Conservation (phyloP, 768 basidiomycete species). For the Mycena polygramma region DNA sequence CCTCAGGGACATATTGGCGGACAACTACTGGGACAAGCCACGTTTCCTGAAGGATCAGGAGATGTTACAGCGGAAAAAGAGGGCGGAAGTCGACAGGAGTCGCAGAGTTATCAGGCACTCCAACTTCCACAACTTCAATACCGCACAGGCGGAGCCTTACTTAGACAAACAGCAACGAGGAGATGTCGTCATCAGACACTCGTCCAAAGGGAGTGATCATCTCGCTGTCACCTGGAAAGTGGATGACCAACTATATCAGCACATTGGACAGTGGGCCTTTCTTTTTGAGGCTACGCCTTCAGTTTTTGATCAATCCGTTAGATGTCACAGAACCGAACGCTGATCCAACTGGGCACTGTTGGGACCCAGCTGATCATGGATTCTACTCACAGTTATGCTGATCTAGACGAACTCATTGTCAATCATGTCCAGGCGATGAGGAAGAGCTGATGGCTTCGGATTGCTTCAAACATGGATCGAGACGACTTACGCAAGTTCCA, state of each 20-base stretch:
- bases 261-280: conserved; percentile 77
- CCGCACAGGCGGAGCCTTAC: conserved; percentile 88
- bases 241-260: conserved; percentile 94
- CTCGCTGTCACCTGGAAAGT: conserved; percentile 99
- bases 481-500: conserved; percentile 82
- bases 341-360: conserved; percentile 75
- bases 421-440: conserved; percentile 95
- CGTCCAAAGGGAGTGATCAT: conserved; percentile 93
- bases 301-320: conserved; percentile 44
- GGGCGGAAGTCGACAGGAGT: conserved; percentile 82
- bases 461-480: conserved; percentile 88
- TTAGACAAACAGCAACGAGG: conserved; percentile 93
- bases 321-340: conserved; percentile 88
- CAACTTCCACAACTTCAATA: conserved; percentile 96
- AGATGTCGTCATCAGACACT: conserved; percentile 96
- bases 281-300: background rate
- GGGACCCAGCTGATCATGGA: conserved; percentile 81
- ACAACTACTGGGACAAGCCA: conserved; percentile 75
- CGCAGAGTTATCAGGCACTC: conserved; percentile 96
- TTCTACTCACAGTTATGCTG: conserved; percentile 84
- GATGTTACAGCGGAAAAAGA: conserved; percentile 83
- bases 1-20: conserved; percentile 70
- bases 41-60: conserved; percentile 78
- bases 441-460: conserved; percentile 97
- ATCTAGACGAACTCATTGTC: conserved; percentile 97